Percentiles rank a stretch among this genome's conserved stretches.
phyloP scores from a whole-genome alignment of 371 early-diverging fungal genomes.

The Blastocladiella emersonii region DNA sequence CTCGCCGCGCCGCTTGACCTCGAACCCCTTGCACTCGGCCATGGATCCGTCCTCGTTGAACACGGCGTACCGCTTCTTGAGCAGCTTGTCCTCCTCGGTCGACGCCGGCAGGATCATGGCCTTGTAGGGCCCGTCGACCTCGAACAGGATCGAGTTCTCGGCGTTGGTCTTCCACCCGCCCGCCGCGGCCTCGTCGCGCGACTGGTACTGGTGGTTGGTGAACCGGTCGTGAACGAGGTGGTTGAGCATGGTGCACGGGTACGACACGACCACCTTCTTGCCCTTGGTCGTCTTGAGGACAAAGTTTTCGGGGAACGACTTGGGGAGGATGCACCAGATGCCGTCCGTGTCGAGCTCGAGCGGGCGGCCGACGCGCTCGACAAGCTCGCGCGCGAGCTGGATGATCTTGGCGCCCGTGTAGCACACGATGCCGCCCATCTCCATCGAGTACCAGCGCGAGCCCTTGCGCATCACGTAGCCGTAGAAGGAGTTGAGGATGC shows the following conservation, averaged over 20 bases:
- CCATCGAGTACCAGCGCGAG: conserved; percentile 98
- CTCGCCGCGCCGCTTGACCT: conserved; percentile 98
- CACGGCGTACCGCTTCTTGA: conserved; percentile 98
- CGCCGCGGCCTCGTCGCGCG: conserved; percentile 29
- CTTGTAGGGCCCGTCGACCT: conserved; percentile 99
- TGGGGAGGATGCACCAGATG: conserved; percentile 98
- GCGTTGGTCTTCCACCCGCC: conserved; percentile 54
- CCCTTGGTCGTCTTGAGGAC: conserved; percentile 62
- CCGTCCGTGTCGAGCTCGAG: conserved; percentile 99
- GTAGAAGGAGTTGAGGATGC: conserved; percentile 98
- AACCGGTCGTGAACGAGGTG: conserved; percentile 92
- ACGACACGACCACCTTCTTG: conserved; percentile 70
- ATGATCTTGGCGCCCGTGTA: conserved; percentile 94
- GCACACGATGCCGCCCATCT: conserved; percentile 99
- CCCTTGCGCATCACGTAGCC: conserved; percentile 99
- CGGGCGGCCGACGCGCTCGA: conserved; percentile 92
- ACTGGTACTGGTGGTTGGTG: conserved; percentile 97
- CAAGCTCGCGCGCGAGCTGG: conserved; percentile 83
- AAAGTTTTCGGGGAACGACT: conserved; percentile 85
- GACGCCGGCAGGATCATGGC: conserved; percentile 99
- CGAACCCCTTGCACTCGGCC: conserved; percentile 99
- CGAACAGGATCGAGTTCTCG: conserved; percentile 98
- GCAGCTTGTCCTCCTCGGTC: conserved; percentile 88
- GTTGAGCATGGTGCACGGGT: conserved; percentile 96
- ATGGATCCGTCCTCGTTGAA: conserved; percentile 91